phyloP scores from a whole-genome alignment of 1,284 basidiomycete species.

The Cryptococcus neoformans region DNA sequence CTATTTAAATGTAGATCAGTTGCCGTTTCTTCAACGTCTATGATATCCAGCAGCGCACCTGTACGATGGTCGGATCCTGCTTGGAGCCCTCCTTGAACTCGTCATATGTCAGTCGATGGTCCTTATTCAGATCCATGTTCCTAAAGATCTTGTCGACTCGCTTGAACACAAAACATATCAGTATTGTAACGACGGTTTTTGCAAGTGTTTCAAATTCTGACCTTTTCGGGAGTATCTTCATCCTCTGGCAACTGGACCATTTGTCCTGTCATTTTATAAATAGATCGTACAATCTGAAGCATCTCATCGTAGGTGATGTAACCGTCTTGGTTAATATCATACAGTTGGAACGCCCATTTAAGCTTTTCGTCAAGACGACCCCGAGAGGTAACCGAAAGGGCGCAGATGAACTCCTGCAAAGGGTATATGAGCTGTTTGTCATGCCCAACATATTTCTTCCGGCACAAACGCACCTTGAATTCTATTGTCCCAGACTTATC shows the following conservation, averaged over 20 bases:
- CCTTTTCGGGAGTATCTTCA: conserved; percentile 99
- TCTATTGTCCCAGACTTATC: conserved; percentile 96
- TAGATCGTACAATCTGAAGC: conserved; percentile 91
- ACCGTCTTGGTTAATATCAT: conserved; percentile 98
- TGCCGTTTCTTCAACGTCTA: neutral
- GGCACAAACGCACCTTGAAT: conserved; percentile 59
- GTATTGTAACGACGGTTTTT: no score
- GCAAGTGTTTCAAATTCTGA: conserved; percentile 34
- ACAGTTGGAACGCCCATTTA: conserved; percentile 99
- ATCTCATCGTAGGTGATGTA: conserved; percentile 98
- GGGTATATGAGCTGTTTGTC: conserved; percentile 38
- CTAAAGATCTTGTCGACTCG: conserved; percentile 95
- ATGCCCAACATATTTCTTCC: conserved; percentile 13
- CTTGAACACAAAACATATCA: conserved; percentile 50
- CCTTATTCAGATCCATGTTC: conserved; percentile 90
- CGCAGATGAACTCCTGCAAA: conserved; percentile 87
- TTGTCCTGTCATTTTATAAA: conserved; percentile 99
- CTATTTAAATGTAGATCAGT: conserved; percentile 22
- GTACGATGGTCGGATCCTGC: conserved; percentile 96
- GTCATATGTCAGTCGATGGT: conserved; percentile 82
- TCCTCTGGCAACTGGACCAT: conserved; percentile 98
- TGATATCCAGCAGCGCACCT: conserved; percentile 56
- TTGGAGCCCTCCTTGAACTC: conserved; percentile 97
- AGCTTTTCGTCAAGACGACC: conserved; percentile 97
- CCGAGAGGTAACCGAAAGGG: conserved; percentile 89